Conservation (phyloP, 139 green algal species). For the Chlorella sp. region DNA sequence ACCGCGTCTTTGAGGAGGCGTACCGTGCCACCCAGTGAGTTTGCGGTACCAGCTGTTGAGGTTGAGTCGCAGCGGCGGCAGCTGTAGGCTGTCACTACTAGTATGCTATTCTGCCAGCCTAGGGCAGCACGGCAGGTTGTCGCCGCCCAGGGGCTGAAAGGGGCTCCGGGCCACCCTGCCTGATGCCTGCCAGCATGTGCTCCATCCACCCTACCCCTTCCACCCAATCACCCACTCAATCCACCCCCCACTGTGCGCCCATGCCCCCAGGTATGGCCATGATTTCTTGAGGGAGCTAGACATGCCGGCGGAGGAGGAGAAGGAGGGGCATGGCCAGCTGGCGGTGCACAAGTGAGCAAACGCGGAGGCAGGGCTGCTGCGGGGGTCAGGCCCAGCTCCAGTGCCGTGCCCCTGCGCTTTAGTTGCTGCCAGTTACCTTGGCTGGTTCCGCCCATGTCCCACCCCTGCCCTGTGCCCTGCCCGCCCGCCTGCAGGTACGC, state of each 20-base stretch:
- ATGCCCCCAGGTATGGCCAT: conserved; percentile 38
- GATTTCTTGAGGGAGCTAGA: conserved; percentile 68
- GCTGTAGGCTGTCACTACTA: no score
- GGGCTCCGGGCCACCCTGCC: background rate
- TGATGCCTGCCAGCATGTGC: background rate
- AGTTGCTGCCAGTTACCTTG: no score
- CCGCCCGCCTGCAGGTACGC: conserved; percentile 17
- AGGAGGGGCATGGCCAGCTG: conserved; percentile 5
- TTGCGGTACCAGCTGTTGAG: background rate
- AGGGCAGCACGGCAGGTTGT: no score
- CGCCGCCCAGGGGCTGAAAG: no score
- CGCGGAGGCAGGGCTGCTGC: background rate
- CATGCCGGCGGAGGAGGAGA: conserved; percentile 40
- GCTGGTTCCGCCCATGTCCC: background rate
- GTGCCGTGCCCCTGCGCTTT: background rate
- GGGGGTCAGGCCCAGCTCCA: background rate
- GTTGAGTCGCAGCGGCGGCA: no score
- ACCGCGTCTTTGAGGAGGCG: background rate
- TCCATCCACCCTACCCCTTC: background rate
- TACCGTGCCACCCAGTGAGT: conserved; percentile 23
- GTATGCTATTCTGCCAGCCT: no score
- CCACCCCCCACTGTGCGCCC: no score
- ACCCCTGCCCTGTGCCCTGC: background rate
- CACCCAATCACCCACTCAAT: no score
- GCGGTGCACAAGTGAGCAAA: background rate